Conservation (phyloP, 176 grass and related monocot species). For the Lolium multiflorum region DNA sequence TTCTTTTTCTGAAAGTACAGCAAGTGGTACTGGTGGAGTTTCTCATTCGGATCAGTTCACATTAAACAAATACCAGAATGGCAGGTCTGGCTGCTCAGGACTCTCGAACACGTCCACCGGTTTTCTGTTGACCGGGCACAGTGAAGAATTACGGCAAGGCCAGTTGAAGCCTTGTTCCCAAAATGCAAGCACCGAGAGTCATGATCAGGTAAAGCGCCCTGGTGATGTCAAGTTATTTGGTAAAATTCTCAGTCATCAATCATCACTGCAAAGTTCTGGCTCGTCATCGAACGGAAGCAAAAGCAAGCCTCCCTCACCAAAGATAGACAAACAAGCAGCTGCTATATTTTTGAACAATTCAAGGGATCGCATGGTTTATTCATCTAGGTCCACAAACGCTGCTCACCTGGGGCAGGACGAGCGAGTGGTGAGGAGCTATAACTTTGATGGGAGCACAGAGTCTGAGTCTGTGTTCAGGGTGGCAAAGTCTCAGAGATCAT, state of each 20-base stretch:
- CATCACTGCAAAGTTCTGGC: constrained; percentile 58
- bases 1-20: constrained; percentile 46
- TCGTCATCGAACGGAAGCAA: constrained; percentile 53
- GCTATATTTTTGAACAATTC: constrained; percentile 28
- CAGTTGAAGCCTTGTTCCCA: constrained; percentile 36
- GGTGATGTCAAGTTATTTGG: constrained; percentile 90
- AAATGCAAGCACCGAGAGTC: constrained; percentile 49
- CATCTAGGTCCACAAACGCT: constrained; percentile 39
- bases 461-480: constrained; percentile 54
- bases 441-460: constrained; percentile 57
- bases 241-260: constrained; percentile 73
- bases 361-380: constrained; percentile 48
- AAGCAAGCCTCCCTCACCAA: constrained; percentile 48
- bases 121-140: constrained; percentile 22
- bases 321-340: constrained; percentile 34
- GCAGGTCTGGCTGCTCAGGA: constrained; percentile 44
- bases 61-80: constrained; percentile 50
- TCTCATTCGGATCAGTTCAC: constrained; percentile 56
- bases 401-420: constrained; percentile 52
- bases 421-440: constrained; percentile 43
- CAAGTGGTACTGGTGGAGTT: constrained; percentile 23
- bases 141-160: constrained; percentile 28
- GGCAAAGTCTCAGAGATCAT: constrained; percentile 57
- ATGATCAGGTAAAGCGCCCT: constrained; percentile 55
- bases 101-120: constrained; percentile 36